phyloP scores from a whole-genome alignment of 257 asterid species.

The Solanum chilense region DNA sequence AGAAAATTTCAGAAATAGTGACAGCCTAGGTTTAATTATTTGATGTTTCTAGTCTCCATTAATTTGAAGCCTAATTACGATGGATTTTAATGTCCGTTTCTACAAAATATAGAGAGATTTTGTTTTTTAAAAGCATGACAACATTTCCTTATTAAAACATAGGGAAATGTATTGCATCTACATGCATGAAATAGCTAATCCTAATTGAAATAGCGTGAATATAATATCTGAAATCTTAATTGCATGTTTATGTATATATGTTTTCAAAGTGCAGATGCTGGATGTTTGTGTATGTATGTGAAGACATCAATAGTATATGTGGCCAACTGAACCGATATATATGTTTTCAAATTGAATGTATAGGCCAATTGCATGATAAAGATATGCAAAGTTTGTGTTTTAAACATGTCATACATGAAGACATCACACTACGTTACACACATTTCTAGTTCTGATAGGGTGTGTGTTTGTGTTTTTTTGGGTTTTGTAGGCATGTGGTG shows the following conservation, averaged over 20 bases:
- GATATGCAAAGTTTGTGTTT: neutral
- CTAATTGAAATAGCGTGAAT: too few species aligned
- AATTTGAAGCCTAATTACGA: neutral
- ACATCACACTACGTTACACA: too few species aligned
- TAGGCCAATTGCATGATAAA: neutral
- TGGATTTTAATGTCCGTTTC: too few species aligned
- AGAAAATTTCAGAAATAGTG: too few species aligned
- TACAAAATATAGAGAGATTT: neutral
- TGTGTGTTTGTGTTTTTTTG: neutral
- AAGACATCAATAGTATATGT: neutral
- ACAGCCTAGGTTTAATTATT: neutral
- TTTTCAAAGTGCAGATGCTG: neutral
- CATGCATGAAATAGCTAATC: neutral
- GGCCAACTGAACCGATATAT: neutral
- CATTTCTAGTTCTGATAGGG: neutral
- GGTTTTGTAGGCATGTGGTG: conserved; percentile 71
- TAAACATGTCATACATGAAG: too few species aligned
- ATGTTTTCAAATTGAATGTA: too few species aligned
- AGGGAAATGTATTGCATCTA: neutral
- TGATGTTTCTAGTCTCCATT: neutral
- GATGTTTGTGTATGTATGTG: too few species aligned
- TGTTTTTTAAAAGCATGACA: neutral
- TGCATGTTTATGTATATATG: neutral
- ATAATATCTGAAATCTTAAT: too few species aligned
- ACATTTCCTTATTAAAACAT: neutral